Conservation (phyloP, 1,284 basidiomycete genomes). For the Microbotryum violaceum region DNA sequence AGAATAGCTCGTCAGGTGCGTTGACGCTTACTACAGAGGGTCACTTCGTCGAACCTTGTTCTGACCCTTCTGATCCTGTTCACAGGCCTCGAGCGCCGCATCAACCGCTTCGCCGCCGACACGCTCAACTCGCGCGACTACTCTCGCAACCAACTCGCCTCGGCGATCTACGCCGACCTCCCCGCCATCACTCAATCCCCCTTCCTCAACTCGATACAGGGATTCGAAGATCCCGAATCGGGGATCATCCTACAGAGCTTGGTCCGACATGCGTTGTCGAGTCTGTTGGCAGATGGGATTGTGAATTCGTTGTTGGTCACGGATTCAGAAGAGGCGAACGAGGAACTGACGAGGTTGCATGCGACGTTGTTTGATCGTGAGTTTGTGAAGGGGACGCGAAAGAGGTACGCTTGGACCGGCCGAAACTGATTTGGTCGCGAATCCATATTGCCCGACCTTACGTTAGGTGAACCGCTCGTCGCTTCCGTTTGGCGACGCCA, state of each 20-base stretch:
- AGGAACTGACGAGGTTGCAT: slow-evolving; percentile 69
- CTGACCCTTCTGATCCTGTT: slow-evolving; percentile 33
- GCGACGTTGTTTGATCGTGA: slow-evolving; percentile 70
- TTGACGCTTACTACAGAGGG: slow-evolving; percentile 42
- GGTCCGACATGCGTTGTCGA: slow-evolving; percentile 64
- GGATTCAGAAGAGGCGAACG: slow-evolving; percentile 66
- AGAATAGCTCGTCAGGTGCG: slow-evolving; percentile 35
- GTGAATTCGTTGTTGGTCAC: slow-evolving; percentile 68
- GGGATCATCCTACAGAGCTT: slow-evolving; percentile 62
- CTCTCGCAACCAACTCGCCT: slow-evolving; percentile 23
- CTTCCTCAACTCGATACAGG: slow-evolving; percentile 25
- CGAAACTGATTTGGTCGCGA: background rate
- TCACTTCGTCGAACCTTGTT: background rate
- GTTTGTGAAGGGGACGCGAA: slow-evolving; percentile 33
- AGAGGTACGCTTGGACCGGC: too few relatives aligned
- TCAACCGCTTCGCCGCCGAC: slow-evolving; percentile 73
- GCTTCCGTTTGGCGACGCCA: slow-evolving; percentile 75
- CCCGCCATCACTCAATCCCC: slow-evolving; percentile 18
- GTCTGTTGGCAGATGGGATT: slow-evolving; percentile 65
- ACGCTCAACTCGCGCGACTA: slow-evolving; percentile 49
- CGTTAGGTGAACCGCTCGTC: slow-evolving; percentile 63
- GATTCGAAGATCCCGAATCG: slow-evolving; percentile 28
- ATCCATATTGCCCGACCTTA: background rate
- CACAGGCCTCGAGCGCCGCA: slow-evolving; percentile 63
- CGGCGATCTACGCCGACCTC: slow-evolving; percentile 28